A percentile compares a stretch with the other conserved stretches of the same genome.
Conservation (phyloP, 192 early-diverging fungal genomes). For the Dispira simplex region DNA sequence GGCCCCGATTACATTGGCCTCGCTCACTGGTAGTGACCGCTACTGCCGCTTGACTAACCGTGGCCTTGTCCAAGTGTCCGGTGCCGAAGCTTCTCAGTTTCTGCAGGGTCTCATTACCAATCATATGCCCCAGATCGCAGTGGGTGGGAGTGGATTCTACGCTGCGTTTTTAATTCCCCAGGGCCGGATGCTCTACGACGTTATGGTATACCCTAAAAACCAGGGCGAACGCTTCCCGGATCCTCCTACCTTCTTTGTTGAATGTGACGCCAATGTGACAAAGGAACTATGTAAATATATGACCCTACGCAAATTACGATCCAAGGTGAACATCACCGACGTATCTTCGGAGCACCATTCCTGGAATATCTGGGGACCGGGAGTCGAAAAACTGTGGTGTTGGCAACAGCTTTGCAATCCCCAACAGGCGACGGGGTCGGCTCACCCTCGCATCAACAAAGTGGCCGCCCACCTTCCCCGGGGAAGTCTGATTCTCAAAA, state of each 20-base stretch:
- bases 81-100: slow-evolving; percentile 64
- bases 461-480: slow-evolving; percentile 18
- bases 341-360: slow-evolving; percentile 40
- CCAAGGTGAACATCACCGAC: slow-evolving; percentile 55
- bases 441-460: background rate
- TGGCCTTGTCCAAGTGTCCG: slow-evolving; percentile 44
- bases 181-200: slow-evolving; percentile 81
- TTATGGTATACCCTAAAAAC: slow-evolving; percentile 72
- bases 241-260: slow-evolving; percentile 56
- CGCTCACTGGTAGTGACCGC: slow-evolving; percentile 7
- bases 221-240: slow-evolving; percentile 32
- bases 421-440: background rate
- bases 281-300: slow-evolving; percentile 44
- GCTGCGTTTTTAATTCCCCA: slow-evolving; percentile 71
- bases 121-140: slow-evolving; percentile 54
- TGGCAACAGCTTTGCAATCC: slow-evolving; percentile 12
- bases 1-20: too few species aligned
- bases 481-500: slow-evolving; percentile 22
- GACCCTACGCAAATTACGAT: slow-evolving; percentile 59
- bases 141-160: slow-evolving; percentile 60
- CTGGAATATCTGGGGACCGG: slow-evolving; percentile 66
- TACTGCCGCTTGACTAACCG: slow-evolving; percentile 39
- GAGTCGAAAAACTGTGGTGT: slow-evolving; percentile 19
- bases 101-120: slow-evolving; percentile 87
- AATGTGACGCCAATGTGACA: slow-evolving; percentile 44